These are phyloP conservation scores for Azolla pinnata DNA, from an alignment of 75 land plant species.

Conservation along the genomic window DNA sequence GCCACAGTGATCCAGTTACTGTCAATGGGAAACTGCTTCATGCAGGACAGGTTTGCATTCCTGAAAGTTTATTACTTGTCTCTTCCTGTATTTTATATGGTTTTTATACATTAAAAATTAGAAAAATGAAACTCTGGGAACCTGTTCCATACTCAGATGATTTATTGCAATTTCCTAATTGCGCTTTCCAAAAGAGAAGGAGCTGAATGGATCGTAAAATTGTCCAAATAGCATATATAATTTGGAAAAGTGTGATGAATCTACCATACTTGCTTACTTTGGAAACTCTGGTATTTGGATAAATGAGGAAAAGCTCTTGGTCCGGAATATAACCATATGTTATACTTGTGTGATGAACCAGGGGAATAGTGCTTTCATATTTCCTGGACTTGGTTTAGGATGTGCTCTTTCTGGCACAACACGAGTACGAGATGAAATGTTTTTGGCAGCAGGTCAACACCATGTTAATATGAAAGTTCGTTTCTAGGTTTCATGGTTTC, in stretches of 20 bases:
- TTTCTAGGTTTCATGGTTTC: neutral
- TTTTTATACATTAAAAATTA: neutral
- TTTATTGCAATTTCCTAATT: neutral
- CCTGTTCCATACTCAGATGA: neutral
- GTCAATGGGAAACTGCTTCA: conserved; percentile 1
- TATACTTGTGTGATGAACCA: conserved; percentile 7
- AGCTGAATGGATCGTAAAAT: too few relatives aligned
- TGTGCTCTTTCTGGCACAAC: conserved; percentile 21
- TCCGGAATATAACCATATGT: neutral
- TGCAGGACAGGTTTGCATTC: conserved; percentile 10
- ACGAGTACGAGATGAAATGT: conserved; percentile 33
- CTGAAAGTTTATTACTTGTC: too few relatives aligned
- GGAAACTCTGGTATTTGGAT: too few relatives aligned
- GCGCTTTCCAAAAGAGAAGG: too few relatives aligned
- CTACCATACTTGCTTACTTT: too few relatives aligned
- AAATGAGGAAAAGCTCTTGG: too few relatives aligned
- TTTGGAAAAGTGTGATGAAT: too few relatives aligned
- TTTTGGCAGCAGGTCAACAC: conserved; percentile 27
- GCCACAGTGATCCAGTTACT: conserved; percentile 2
- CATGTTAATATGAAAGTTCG: neutral
- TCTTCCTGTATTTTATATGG: too few relatives aligned
- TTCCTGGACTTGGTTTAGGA: conserved; percentile 27
- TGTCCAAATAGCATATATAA: too few relatives aligned
- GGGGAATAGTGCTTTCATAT: conserved; percentile 30
- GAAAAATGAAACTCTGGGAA: neutral